phyloP scores from a whole-genome alignment of 495 filamentous ascomycete species.

The Trichoderma erinaceum region DNA sequence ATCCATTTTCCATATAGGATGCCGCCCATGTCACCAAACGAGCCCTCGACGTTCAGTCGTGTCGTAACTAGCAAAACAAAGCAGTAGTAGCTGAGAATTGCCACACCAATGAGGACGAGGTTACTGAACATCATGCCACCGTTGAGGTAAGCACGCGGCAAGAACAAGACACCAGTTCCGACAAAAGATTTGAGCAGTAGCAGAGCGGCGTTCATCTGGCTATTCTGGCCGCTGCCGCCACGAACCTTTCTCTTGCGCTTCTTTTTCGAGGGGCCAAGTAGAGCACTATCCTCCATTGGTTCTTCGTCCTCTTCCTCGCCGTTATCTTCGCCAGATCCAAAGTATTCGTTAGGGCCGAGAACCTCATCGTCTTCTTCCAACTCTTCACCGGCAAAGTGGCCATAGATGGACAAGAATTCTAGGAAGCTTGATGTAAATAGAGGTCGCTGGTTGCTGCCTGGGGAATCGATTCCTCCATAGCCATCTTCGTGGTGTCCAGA shows the following conservation, averaged over 20 bases:
- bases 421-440: slow-evolving; percentile 86
- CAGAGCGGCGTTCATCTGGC: slow-evolving; percentile 65
- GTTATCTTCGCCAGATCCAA: slow-evolving; percentile 60
- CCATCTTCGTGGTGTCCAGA: slow-evolving; percentile 38
- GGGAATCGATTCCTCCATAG: slow-evolving; percentile 29
- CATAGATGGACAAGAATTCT: slow-evolving; percentile 90
- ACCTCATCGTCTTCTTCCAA: slow-evolving; percentile 93
- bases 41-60: slow-evolving; percentile 73
- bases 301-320: slow-evolving; percentile 57
- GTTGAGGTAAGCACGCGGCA: slow-evolving; percentile 86
- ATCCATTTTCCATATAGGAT: slow-evolving; percentile 87
- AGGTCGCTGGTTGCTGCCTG: slow-evolving; percentile 44
- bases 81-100: slow-evolving; percentile 85
- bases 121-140: slow-evolving; percentile 97
- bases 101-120: slow-evolving; percentile 76
- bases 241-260: slow-evolving; percentile 67
- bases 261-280: slow-evolving; percentile 66
- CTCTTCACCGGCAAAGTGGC: slow-evolving; percentile 95
- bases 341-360: slow-evolving; percentile 76
- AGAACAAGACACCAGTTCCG: slow-evolving; percentile 93
- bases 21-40: slow-evolving; percentile 94
- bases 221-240: slow-evolving; percentile 61
- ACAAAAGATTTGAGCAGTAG: slow-evolving; percentile 95
- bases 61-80: slow-evolving; percentile 89
- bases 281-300: slow-evolving; percentile 72